Conservation (phyloP, 306 rosid species). For the Sicyos edulis region DNA sequence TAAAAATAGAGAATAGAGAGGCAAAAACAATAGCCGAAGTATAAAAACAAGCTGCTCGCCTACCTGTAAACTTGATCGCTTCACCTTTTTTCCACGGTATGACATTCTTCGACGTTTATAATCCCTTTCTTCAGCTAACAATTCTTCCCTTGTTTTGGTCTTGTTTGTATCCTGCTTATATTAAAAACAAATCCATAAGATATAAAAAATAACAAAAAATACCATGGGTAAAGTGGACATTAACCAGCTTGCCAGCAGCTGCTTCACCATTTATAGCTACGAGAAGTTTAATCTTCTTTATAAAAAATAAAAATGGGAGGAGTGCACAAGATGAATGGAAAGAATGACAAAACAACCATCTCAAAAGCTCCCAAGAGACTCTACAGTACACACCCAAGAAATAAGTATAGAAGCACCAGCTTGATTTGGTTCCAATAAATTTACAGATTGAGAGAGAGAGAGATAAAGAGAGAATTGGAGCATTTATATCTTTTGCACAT, state of each 20-base stretch:
- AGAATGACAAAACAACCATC: background rate
- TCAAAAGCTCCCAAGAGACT: background rate
- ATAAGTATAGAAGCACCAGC: background rate
- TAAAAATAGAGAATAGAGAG: background rate
- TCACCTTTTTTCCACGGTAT: constrained; percentile 86
- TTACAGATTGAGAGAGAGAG: background rate
- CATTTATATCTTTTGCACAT: background rate
- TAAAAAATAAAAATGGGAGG: background rate
- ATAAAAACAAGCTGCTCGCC: constrained; percentile 17
- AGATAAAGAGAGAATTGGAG: background rate
- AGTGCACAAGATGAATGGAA: background rate
- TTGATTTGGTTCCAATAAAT: background rate
- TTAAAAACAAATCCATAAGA: background rate
- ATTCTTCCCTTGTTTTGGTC: constrained; percentile 74
- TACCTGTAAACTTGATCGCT: constrained; percentile 68
- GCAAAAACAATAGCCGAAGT: background rate
- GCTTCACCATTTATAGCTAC: background rate
- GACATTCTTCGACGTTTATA: constrained; percentile 93
- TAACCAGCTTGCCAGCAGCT: background rate
- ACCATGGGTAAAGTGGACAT: constrained; percentile 1
- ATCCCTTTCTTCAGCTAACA: constrained; percentile 94
- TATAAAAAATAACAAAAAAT: background rate
- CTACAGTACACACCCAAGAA: background rate
- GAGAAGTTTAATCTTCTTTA: background rate
- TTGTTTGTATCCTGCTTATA: constrained; percentile 43